Evolutionary conservation across 148 eudicot species (phyloP).

Genomic region (Amaranthus cruentus): DNA sequence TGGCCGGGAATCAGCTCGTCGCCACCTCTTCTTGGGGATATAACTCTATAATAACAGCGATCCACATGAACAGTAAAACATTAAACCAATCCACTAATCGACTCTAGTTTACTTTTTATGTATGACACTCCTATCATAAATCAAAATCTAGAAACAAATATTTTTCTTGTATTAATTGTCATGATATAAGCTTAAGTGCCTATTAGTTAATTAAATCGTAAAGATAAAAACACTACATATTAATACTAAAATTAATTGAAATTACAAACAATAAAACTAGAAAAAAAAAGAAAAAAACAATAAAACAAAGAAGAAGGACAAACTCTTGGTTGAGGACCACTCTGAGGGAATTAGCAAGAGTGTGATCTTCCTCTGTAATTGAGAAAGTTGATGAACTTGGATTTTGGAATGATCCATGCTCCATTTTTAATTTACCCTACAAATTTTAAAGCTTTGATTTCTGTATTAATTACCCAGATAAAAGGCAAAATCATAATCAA

Average conservation of each 20-base stretch:
- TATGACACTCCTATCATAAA: too few relatives aligned
- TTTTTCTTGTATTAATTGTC: too few relatives aligned
- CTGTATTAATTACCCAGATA: neutral
- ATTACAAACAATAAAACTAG: neutral
- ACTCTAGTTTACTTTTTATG: too few relatives aligned
- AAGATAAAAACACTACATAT: neutral
- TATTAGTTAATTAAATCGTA: too few relatives aligned
- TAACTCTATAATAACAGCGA: too few relatives aligned
- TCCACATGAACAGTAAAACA: too few relatives aligned
- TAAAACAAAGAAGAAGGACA: conserved; percentile 6
- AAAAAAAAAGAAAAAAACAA: neutral
- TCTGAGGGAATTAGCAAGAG: conserved; percentile 77
- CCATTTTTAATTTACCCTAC: conserved; percentile 39
- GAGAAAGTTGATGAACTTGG: conserved; percentile 75
- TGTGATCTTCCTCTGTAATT: conserved; percentile 83
- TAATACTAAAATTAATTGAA: neutral
- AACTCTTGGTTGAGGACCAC: conserved; percentile 77
- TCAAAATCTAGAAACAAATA: too few relatives aligned
- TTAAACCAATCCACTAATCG: too few relatives aligned
- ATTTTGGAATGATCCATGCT: conserved; percentile 63
- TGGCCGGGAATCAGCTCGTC: too few relatives aligned
- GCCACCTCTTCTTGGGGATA: too few relatives aligned
- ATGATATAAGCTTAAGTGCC: too few relatives aligned
- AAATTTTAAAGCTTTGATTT: conserved; percentile 2
- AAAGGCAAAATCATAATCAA: neutral